Evolutionary conservation across 2,329 filamentous ascomycete species (phyloP).

Genomic region (Rasamsonia emersonii): DNA sequence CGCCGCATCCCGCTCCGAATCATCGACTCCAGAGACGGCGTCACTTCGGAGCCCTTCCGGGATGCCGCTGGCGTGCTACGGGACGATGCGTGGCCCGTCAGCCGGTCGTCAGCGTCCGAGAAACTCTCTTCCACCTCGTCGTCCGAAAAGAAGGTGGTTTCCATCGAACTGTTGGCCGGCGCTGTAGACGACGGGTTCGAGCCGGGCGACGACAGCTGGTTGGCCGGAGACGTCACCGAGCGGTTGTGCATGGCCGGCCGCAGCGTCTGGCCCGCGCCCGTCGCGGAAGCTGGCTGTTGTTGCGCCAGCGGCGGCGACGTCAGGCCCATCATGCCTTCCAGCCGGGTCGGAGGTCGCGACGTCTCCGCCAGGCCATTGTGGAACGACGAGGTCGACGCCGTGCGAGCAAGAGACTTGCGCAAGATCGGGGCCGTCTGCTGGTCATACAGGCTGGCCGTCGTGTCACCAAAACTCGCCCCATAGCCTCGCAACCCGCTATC

Average conservation of each 20-base stretch:
- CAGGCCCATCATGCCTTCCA: slow-evolving; percentile 31
- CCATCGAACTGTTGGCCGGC: slow-evolving; percentile 37
- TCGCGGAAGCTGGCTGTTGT: slow-evolving; percentile 24
- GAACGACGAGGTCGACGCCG: slow-evolving; percentile 65
- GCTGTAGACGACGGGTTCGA: slow-evolving; percentile 24
- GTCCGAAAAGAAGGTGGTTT: slow-evolving; percentile 60
- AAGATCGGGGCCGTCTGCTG: slow-evolving; percentile 87
- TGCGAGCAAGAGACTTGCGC: slow-evolving; percentile 67
- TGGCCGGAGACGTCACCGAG: slow-evolving; percentile 72
- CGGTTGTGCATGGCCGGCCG: slow-evolving; percentile 68
- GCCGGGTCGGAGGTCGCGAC: slow-evolving; percentile 48
- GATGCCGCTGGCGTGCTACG: slow-evolving; percentile 15
- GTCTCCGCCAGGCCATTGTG: slow-evolving; percentile 80
- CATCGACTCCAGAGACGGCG: slow-evolving; percentile 38
- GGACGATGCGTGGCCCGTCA: slow-evolving; percentile 16
- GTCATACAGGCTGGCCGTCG: slow-evolving; percentile 77
- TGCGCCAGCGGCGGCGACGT: slow-evolving; percentile 40
- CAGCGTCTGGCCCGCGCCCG: slow-evolving; percentile 24
- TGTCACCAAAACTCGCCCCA: slow-evolving; percentile 58
- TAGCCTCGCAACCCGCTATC: slow-evolving; percentile 39
- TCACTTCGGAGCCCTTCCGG: slow-evolving; percentile 30
- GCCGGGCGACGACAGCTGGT: slow-evolving; percentile 37
- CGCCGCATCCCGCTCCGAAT: slow-evolving; percentile 40
- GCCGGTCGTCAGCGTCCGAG: slow-evolving; percentile 72
- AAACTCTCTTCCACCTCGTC: slow-evolving; percentile 71